phyloP scores from a whole-genome alignment of 2,329 filamentous ascomycete genomes.

The Cadophora malorum region DNA sequence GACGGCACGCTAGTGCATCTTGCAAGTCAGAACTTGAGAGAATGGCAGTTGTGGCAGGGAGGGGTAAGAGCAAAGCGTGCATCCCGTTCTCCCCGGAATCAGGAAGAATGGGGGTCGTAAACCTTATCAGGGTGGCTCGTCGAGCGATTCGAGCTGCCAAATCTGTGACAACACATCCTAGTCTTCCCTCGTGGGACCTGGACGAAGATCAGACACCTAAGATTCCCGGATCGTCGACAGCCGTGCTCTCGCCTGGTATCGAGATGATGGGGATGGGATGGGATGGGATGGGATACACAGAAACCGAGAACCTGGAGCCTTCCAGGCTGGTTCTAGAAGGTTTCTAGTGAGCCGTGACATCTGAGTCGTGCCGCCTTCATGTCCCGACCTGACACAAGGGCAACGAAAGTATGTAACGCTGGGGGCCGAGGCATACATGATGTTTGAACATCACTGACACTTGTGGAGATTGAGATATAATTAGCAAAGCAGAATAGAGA shows the following conservation, averaged over 20 bases:
- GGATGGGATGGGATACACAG: background rate
- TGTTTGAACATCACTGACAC: conserved; percentile 1
- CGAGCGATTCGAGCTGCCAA: background rate
- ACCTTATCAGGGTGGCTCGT: background rate
- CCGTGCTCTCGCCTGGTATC: conserved; percentile 5
- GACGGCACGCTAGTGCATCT: background rate
- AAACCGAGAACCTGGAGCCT: background rate
- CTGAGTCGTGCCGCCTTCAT: background rate
- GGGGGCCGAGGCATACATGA: background rate
- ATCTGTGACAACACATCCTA: conserved; percentile 8
- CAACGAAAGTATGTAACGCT: background rate
- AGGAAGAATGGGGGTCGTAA: conserved; percentile 6
- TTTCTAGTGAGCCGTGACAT: conserved; percentile 2
- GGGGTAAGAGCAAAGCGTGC: background rate
- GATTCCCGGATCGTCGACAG: conserved; percentile 7
- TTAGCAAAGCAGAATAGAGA: conserved; percentile 7
- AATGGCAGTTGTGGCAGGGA: background rate
- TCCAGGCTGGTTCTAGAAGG: conserved; percentile 8
- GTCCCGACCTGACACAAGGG: conserved; percentile 1
- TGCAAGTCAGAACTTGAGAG: background rate
- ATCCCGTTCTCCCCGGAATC: conserved; percentile 1
- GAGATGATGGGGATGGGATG: background rate
- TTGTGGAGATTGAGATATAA: conserved; percentile 3
- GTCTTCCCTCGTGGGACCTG: background rate
- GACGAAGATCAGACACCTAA: conserved; percentile 9